Percentiles rank a stretch among this genome's conserved stretches.
phyloP scores from a whole-genome alignment of 192 early-diverging fungal genomes.

The Coemansia sp. region DNA sequence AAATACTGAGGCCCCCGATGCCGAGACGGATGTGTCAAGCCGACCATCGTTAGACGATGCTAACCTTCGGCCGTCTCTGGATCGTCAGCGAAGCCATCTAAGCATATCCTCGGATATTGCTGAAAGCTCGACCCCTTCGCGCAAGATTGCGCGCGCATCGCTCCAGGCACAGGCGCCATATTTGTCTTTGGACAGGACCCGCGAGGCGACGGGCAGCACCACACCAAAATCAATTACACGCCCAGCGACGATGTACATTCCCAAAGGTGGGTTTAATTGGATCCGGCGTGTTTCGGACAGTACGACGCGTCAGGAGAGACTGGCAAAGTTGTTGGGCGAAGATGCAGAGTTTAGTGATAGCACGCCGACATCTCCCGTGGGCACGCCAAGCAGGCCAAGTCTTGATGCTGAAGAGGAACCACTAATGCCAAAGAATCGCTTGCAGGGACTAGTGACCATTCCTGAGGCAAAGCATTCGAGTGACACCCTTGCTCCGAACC shows the following conservation, averaged over 20 bases:
- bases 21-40: constrained; percentile 35
- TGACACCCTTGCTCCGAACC: constrained; percentile 2
- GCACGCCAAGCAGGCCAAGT: constrained; percentile 15
- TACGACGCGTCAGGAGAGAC: constrained; percentile 40
- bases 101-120: constrained; percentile 43
- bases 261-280: constrained; percentile 14
- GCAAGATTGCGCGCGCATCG: constrained; percentile 28
- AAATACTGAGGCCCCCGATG: constrained; percentile 35
- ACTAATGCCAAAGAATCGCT: not conserved
- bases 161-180: constrained; percentile 38
- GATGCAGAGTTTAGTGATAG: constrained; percentile 36
- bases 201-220: not conserved
- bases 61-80: constrained; percentile 29
- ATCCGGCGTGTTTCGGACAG: constrained; percentile 30
- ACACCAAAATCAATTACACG: constrained; percentile 20
- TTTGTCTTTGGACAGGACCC: constrained; percentile 1
- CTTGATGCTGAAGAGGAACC: constrained; percentile 13
- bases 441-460: constrained; percentile 11
- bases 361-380: constrained; percentile 34
- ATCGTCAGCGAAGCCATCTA: constrained; percentile 40
- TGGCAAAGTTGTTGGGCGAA: constrained; percentile 37
- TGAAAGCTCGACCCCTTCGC: constrained; percentile 12
- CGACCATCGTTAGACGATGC: constrained; percentile 50
- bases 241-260: constrained; percentile 44
- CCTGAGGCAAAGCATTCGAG: constrained; percentile 20